Evolutionary conservation across 1,284 basidiomycete genomes (phyloP), one percentile per base, ranked within the genome.

Genomic region (Cutaneotrichosporon sp.): DNA sequence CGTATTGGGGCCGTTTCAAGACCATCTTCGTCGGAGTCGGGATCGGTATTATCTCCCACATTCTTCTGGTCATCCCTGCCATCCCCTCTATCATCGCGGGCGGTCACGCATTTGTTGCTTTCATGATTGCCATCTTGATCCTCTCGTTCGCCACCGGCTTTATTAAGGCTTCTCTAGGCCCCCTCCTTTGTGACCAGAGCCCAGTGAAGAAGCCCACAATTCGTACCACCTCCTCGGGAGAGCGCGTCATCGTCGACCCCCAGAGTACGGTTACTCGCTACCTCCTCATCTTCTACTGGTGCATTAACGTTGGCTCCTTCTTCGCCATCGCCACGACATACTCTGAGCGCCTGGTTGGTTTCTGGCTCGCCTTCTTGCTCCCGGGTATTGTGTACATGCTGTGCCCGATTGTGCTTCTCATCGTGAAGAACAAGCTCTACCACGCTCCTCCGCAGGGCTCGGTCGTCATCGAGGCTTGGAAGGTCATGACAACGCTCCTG

Each of bases 1-100:
- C 60, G 47, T 79, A 81, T 46, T 83, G 80, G 78, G 87, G 86
- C 37, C 81, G 86, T n/a, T 88, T 80, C 79, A 86, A 86, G 71
- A 86, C 86, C 1, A 79, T 87, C 60, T 80, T 79, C 57, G 71
- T 81, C 52, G 74, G 75, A 29, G 63, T 56, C 5, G 55, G 49
- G 25, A 49, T 74, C 34, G 73, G 73, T 35, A 57, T 52, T 27
- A 22, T 72, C 41, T 63, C 71, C 20, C 71, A 75, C 60, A 46
- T 73, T 26, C 43, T 72, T 45, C 62, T 74, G 33, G 62, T 71
- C 49, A 61, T 72, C 35, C 61, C 69, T 9, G 67, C 70, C 41
- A 68, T 75, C 39, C 39, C 47, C 22, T 26, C 24, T 0, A 68
- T 76, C 46, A 68, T 76, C 39, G 26, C 50, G 3, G 50, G 64